Percentiles rank a stretch among this genome's conserved stretches.
Conservation (phyloP, 1,284 basidiomycete genomes). For the Cutaneotrichosporon dermatis region DNA sequence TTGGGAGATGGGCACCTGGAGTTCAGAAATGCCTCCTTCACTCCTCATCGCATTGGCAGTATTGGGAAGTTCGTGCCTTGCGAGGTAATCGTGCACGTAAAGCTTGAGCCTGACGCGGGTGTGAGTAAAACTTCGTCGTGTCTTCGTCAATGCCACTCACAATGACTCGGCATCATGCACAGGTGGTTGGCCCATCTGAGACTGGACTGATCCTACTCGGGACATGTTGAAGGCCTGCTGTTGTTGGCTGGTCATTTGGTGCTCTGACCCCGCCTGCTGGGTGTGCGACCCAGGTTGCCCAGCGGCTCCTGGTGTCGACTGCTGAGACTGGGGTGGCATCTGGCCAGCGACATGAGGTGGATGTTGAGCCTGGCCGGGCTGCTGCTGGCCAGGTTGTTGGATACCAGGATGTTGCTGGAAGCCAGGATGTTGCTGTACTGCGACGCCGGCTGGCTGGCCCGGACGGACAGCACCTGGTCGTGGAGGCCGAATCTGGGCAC, state of each 20-base stretch:
- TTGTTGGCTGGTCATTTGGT: constrained; percentile 17
- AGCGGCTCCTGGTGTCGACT: constrained; percentile 21
- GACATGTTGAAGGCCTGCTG: constrained; percentile 33
- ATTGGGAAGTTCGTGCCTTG: constrained; percentile 38
- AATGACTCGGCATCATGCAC: constrained; percentile 31
- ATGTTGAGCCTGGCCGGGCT: constrained; percentile 24
- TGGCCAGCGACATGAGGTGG: constrained; percentile 15
- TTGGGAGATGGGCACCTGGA: constrained; percentile 44
- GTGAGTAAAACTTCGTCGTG: constrained; percentile 8
- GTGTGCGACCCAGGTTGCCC: constrained; percentile 5
- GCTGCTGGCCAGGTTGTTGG: constrained; percentile 12
- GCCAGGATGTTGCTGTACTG: constrained; percentile 3
- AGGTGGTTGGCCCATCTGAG: constrained; percentile 19
- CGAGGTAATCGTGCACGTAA: constrained; percentile 46
- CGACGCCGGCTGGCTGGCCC: constrained; percentile 10
- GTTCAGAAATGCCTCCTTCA: constrained; percentile 42
- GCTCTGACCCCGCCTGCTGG: constrained; percentile 16
- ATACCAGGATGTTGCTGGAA: constrained; percentile 21
- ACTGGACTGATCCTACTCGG: constrained; percentile 31
- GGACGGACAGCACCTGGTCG: constrained; percentile 13
- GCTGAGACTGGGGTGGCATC: constrained; percentile 20
- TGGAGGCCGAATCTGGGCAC: constrained; percentile 18
- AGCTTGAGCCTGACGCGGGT: constrained; percentile 34
- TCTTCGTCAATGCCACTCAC: constrained; percentile 26
- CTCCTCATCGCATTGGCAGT: constrained; percentile 41